These are phyloP conservation scores for Globisporangium radiosum DNA, from an alignment of 352 stramenopile genomes.

Conservation along the genomic window DNA sequence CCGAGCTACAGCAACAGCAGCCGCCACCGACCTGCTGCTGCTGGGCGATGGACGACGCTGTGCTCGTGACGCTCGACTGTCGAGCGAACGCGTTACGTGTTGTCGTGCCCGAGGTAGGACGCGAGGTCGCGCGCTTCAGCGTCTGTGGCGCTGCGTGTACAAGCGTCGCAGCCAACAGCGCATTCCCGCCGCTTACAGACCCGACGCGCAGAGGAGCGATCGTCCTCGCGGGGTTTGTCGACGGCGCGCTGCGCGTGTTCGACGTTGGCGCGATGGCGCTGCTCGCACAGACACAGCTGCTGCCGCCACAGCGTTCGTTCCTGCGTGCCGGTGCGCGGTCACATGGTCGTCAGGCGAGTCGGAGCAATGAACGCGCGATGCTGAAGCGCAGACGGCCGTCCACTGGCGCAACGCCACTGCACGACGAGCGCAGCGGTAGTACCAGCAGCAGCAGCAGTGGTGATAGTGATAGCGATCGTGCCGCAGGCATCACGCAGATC, in stretches of 20 bases:
- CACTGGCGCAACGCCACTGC: neutral
- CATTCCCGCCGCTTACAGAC: neutral
- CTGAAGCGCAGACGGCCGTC: conserved; percentile 4
- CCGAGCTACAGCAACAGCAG: too few species aligned
- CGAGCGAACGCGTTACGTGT: conserved; percentile 25
- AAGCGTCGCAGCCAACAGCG: conserved; percentile 32
- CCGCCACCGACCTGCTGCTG: neutral
- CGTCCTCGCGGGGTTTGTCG: conserved; percentile 37
- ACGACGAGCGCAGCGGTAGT: neutral
- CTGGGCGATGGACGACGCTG: conserved; percentile 24
- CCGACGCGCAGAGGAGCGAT: conserved; percentile 12
- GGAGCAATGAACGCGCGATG: neutral
- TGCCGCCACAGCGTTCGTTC: neutral
- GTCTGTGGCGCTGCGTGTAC: conserved; percentile 20
- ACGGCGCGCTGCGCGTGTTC: conserved; percentile 45
- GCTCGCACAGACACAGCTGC: conserved; percentile 32
- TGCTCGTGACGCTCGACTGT: conserved; percentile 27
- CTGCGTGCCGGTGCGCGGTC: neutral
- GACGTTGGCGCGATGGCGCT: conserved; percentile 37
- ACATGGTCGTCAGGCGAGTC: neutral
- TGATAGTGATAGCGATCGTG: neutral
- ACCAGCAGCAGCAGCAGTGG: neutral
- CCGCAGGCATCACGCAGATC: conserved; percentile 20
- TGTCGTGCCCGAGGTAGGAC: conserved; percentile 31
- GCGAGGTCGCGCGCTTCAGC: conserved; percentile 34